Evolutionary conservation across 305 asterid genomes (phyloP).

Genomic region (Euphrasia arctica): DNA sequence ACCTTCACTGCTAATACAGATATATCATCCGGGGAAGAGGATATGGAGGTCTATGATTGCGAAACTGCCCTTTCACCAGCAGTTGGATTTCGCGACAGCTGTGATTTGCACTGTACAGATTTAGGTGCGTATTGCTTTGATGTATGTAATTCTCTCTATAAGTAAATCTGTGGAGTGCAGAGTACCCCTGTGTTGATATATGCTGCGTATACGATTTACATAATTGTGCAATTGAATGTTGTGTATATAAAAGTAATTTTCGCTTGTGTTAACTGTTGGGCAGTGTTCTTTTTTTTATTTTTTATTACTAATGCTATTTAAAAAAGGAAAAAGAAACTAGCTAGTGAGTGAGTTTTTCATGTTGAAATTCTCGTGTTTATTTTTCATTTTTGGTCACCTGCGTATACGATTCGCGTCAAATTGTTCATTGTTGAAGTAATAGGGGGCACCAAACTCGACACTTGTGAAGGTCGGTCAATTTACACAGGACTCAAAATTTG

Average conservation of each 20-base stretch:
- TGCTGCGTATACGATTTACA: slow-evolving; percentile 18
- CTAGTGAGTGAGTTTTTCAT: no score
- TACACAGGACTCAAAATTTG: not conserved
- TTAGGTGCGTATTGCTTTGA: slow-evolving; percentile 36
- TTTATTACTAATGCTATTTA: not conserved
- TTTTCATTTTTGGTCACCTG: no score
- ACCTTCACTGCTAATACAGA: slow-evolving; percentile 55
- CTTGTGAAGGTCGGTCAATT: not conserved
- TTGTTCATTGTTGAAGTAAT: not conserved
- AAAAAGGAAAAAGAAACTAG: not conserved
- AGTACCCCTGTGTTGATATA: slow-evolving; percentile 3
- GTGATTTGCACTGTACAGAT: slow-evolving; percentile 68
- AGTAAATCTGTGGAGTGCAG: not conserved
- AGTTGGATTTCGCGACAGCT: slow-evolving; percentile 63
- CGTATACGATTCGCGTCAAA: no score
- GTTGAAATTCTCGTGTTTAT: no score
- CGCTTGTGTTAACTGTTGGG: slow-evolving; percentile 13
- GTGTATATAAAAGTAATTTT: slow-evolving; percentile 26
- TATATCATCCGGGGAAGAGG: slow-evolving; percentile 64
- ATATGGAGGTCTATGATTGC: slow-evolving; percentile 59
- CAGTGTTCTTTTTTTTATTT: not conserved
- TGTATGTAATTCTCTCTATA: slow-evolving; percentile 12
- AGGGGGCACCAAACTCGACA: not conserved
- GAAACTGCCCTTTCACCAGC: slow-evolving; percentile 60
- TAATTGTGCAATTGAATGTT: slow-evolving; percentile 22